Percentiles rank a stretch among this genome's conserved stretches.
These are phyloP conservation scores for Platismatia glauca DNA, from an alignment of 495 filamentous ascomycete species.

Conservation along the genomic window DNA sequence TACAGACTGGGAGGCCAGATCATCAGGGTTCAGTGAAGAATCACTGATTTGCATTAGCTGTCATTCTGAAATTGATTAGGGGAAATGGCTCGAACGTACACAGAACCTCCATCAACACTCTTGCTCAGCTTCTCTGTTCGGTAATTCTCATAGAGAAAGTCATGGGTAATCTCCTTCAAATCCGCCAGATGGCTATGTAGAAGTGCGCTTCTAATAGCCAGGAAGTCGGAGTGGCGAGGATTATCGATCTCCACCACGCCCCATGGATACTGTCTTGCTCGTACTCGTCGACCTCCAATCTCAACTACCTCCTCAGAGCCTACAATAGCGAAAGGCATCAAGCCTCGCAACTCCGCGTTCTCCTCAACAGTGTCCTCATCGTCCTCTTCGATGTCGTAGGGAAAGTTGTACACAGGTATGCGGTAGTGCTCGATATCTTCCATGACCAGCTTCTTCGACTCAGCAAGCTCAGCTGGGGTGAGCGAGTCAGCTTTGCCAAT, in stretches of 20 bases:
- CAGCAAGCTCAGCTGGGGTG: constrained; percentile 90
- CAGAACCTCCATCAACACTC: constrained; percentile 86
- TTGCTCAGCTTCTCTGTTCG: constrained; percentile 99
- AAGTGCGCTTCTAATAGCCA: constrained; percentile 91
- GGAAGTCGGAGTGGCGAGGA: constrained; percentile 95
- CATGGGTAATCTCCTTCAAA: constrained; percentile 98
- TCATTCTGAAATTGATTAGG: background rate
- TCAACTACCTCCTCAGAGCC: constrained; percentile 93
- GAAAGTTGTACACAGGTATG: constrained; percentile 99
- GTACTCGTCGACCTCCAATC: constrained; percentile 82
- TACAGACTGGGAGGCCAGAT: constrained; percentile 91
- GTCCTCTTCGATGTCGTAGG: constrained; percentile 98
- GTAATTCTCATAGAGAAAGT: constrained; percentile 99
- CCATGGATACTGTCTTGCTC: constrained; percentile 97
- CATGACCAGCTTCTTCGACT: constrained; percentile 99
- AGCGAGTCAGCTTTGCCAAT: constrained; percentile 97
- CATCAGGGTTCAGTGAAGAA: constrained; percentile 95
- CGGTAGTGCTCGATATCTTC: constrained; percentile 99
- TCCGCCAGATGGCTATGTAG: constrained; percentile 96
- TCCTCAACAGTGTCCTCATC: constrained; percentile 99
- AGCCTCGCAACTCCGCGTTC: constrained; percentile 88
- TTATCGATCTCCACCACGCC: constrained; percentile 98
- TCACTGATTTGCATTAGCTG: constrained; percentile 36
- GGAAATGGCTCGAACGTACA: constrained; percentile 50
- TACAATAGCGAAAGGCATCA: constrained; percentile 99